phyloP scores from a whole-genome alignment of 116 monocot genomes.

The Papilionanthe hybrid region DNA sequence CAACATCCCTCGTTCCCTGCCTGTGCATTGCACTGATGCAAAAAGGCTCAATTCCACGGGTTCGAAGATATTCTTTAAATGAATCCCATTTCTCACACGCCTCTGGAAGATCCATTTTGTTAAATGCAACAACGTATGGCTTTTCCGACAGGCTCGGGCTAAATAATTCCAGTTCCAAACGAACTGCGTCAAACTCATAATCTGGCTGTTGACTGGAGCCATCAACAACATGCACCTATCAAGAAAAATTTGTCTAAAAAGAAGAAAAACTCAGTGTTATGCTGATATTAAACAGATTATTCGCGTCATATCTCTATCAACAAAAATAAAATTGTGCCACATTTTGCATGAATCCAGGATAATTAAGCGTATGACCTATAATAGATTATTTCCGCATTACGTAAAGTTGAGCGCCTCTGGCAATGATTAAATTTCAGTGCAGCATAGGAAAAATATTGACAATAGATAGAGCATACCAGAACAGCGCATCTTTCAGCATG shows the following conservation, averaged over 20 bases:
- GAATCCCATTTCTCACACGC: constrained; percentile 75
- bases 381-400: background rate
- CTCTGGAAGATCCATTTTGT: constrained; percentile 97
- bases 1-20: constrained; percentile 74
- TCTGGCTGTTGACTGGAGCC: constrained; percentile 84
- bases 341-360: background rate
- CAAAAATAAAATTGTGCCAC: background rate
- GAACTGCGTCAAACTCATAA: constrained; percentile 96
- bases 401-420: background rate
- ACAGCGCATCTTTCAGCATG: constrained; percentile 96
- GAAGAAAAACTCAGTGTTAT: background rate
- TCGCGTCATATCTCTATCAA: background rate
- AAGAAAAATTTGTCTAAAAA: constrained; percentile 9
- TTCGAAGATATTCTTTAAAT: constrained; percentile 52
- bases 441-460: background rate
- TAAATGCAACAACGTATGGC: constrained; percentile 80
- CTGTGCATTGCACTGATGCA: constrained; percentile 84
- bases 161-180: constrained; percentile 89
- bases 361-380: background rate
- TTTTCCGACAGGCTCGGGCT: constrained; percentile 83
- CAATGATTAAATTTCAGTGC: background rate
- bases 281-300: background rate
- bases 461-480: constrained; percentile 41
- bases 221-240: constrained; percentile 89
- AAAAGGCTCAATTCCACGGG: constrained; percentile 43